Conservation (phyloP, 495 filamentous ascomycete genomes). For the Cetradonia linearis region DNA sequence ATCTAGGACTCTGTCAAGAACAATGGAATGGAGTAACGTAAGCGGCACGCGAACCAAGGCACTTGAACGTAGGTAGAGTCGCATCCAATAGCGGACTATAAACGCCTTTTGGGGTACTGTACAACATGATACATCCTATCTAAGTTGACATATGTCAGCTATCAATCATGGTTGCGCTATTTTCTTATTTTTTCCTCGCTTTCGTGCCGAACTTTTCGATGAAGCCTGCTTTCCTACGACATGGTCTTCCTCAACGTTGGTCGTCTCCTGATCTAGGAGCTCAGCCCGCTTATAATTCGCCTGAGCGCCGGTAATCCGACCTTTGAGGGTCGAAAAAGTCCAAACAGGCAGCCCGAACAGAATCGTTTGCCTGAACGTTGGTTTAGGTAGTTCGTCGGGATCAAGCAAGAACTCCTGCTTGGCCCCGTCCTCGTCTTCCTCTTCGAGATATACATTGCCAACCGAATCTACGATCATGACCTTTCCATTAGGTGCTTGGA, state of each 20-base stretch:
- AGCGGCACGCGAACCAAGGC: neutral
- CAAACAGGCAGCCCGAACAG: conserved; percentile 58
- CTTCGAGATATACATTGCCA: conserved; percentile 87
- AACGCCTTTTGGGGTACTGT: neutral
- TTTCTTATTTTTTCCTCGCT: conserved; percentile 20
- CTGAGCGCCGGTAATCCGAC: conserved; percentile 38
- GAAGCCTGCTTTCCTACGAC: neutral
- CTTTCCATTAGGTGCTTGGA: conserved; percentile 92
- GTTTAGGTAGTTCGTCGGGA: conserved; percentile 53
- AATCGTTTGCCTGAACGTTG: conserved; percentile 60
- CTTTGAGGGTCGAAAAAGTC: conserved; percentile 48
- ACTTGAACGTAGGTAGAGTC: neutral
- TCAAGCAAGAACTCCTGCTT: conserved; percentile 76
- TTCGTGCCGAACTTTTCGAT: conserved; percentile 11
- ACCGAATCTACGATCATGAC: conserved; percentile 81
- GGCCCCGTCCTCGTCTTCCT: conserved; percentile 76
- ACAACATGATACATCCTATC: neutral
- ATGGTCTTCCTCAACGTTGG: neutral
- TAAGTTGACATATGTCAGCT: neutral
- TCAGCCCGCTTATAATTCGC: conserved; percentile 10
- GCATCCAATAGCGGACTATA: neutral
- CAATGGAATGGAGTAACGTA: neutral
- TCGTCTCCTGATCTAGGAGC: conserved; percentile 2
- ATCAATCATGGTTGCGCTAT: conserved; percentile 1
- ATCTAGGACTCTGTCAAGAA: neutral